Conservation (phyloP, 345 rosid species). For the Syzygium grande region DNA sequence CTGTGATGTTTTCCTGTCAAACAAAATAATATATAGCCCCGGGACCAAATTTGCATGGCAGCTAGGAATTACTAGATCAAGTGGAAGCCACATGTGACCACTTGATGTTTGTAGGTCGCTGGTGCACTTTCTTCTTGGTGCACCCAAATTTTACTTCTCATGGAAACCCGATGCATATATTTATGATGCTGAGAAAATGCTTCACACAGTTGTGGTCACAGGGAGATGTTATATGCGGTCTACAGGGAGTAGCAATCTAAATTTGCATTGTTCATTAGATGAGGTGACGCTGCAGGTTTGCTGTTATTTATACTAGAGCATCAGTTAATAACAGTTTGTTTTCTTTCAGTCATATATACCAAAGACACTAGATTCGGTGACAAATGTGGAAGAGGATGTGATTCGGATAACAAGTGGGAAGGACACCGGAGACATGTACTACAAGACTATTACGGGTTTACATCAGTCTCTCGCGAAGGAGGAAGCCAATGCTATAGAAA, state of each 20-base stretch:
- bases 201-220: background rate
- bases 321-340: background rate
- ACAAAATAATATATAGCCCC: background rate
- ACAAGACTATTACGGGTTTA: constrained; percentile 79
- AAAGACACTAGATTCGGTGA: constrained; percentile 69
- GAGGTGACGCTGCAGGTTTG: background rate
- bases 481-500: constrained; percentile 11
- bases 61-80: background rate
- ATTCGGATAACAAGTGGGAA: constrained; percentile 61
- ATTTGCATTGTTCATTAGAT: background rate
- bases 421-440: constrained; percentile 69
- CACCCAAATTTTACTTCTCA: background rate
- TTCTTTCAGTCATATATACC: constrained; percentile 74
- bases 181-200: background rate
- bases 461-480: constrained; percentile 49
- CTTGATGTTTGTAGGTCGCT: background rate
- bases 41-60: background rate
- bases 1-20: background rate
- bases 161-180: background rate
- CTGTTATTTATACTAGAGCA: background rate
- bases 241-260: background rate
- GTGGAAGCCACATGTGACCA: background rate
- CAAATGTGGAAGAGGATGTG: constrained; percentile 71
- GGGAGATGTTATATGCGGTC: background rate
- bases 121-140: background rate